Percentiles rank a stretch among this genome's conserved stretches.
phyloP scores from a whole-genome alignment of 116 monocot species.

The Phalaenopsis hybrid region DNA sequence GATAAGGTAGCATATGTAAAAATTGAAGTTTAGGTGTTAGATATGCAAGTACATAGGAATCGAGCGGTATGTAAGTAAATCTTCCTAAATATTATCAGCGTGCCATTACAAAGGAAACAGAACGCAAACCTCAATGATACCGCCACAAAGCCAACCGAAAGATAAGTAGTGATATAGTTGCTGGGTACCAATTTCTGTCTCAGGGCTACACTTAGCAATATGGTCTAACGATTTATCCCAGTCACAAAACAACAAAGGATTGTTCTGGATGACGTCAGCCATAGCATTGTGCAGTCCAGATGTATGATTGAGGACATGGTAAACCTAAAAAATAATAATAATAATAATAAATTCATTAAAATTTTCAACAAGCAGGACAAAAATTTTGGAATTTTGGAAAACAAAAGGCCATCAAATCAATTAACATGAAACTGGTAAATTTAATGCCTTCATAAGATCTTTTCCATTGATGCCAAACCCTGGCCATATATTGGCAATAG shows the following conservation, averaged over 20 bases:
- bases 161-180: constrained; percentile 89
- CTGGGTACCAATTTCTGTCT: constrained; percentile 65
- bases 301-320: constrained; percentile 92
- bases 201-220: constrained; percentile 50
- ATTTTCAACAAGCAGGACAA: background rate
- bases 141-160: constrained; percentile 99
- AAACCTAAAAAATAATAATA: constrained; percentile 38
- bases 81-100: background rate
- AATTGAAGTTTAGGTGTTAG: no score
- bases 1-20: no score
- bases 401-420: background rate
- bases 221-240: constrained; percentile 79
- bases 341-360: constrained; percentile 7
- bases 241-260: constrained; percentile 68
- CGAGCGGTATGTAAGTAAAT: background rate
- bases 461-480: constrained; percentile 60
- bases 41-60: no score
- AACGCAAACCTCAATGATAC: constrained; percentile 68
- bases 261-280: constrained; percentile 44
- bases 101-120: background rate
- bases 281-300: constrained; percentile 90
- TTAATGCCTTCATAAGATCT: constrained; percentile 65
- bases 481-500: constrained; percentile 84
- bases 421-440: background rate
- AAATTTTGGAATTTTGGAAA: background rate